Evolutionary conservation across 805 yeast species (phyloP), one percentile per base, ranked within the genome.

Genomic region (Pichia heedii): DNA sequence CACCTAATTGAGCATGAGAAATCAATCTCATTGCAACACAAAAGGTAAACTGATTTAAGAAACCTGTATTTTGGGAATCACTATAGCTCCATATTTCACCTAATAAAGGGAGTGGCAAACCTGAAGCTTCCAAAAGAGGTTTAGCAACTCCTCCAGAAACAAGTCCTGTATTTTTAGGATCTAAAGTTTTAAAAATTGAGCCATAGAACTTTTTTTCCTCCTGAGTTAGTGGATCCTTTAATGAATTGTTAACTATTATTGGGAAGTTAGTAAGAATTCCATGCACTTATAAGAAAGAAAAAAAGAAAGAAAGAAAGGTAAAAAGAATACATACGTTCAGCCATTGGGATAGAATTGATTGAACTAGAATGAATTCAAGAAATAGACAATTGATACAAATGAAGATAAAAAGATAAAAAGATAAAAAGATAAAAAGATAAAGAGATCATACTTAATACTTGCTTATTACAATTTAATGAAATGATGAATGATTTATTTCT

Each of bases 1-100:
- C 72, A 22, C 95, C 94, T 10, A 70, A 61, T 67, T 93, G 97
- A 37, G 85, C 80, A 58, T 86, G 84, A 22, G 94, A 95, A 55
- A 93, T 84, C 52, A 87, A 68, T 60, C 99, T 76, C 77, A 93
- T 73, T 19, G 97, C 96, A 42, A 79, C 74, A 49, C 84, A 76
- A 63, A 93, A 93, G 22, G 89, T 90, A 44, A 74, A 70, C 57
- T 81, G 85, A 53, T 81, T 82, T 50, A 93, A 69, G 56, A 81
- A 84, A 0, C 99, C 99, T 50, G 79, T 72, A 65, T 87, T 87
- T 46, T 78, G 80, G n/a, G 76, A 74, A 64, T 93, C 99, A n/a
- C 96, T 88, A 30, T 84, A 60, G 61, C 84, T 89, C 98, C 98
- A 93, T 50, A 93, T 81, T 62, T 88, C 93, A 10, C 96, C 95